phyloP scores from a whole-genome alignment of 768 basidiomycete species.

The Xerocomus spinulosus region DNA sequence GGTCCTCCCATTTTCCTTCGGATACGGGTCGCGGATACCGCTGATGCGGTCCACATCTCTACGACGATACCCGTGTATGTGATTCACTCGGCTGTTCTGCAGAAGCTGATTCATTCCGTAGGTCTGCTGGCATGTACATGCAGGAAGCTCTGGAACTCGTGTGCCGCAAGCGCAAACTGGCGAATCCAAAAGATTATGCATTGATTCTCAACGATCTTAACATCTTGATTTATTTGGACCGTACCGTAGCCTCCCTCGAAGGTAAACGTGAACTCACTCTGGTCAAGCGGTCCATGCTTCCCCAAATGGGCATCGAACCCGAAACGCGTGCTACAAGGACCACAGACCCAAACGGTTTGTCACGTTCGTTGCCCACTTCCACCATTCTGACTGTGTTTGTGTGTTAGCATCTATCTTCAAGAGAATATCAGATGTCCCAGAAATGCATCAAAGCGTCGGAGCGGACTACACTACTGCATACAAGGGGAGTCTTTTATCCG shows the following conservation, averaged over 20 bases:
- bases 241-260: constrained; percentile 93
- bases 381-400: neutral
- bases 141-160: constrained; percentile 90
- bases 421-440: constrained; percentile 64
- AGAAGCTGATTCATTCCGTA: constrained; percentile 21
- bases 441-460: constrained; percentile 53
- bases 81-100: neutral
- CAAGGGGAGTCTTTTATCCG: constrained; percentile 48
- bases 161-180: constrained; percentile 63
- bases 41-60: constrained; percentile 78
- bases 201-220: constrained; percentile 58
- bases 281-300: constrained; percentile 73
- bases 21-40: constrained; percentile 74
- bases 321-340: constrained; percentile 62
- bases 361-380: neutral
- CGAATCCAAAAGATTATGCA: constrained; percentile 76
- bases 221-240: constrained; percentile 84
- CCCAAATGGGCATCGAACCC: constrained; percentile 64
- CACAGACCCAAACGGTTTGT: constrained; percentile 87
- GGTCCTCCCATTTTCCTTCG: constrained; percentile 83
- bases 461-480: constrained; percentile 82
- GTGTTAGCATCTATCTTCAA: constrained; percentile 87
- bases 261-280: constrained; percentile 81
- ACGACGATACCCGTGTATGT: constrained; percentile 90
- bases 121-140: constrained; percentile 92